Conservation (phyloP, 106 monocot genomes). For the Dendrobium nobile region DNA sequence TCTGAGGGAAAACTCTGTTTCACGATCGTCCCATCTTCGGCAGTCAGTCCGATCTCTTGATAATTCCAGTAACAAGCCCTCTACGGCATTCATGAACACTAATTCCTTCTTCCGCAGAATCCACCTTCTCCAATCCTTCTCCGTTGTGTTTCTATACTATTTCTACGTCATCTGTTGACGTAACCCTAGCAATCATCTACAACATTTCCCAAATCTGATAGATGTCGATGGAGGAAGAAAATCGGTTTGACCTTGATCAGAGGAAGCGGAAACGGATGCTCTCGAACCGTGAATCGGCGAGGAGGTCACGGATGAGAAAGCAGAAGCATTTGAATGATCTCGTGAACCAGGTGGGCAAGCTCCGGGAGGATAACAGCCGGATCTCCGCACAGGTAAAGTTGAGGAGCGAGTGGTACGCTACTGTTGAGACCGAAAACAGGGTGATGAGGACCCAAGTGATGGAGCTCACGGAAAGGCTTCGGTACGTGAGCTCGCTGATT, state of each 20-base stretch:
- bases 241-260: constrained; percentile 5
- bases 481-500: constrained; percentile 27
- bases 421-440: constrained; percentile 29
- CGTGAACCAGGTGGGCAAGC: constrained; percentile 22
- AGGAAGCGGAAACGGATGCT: constrained; percentile 40
- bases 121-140: neutral
- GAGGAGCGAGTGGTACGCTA: constrained; percentile 12
- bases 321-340: constrained; percentile 47
- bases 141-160: neutral
- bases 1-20: neutral
- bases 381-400: constrained; percentile 30
- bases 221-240: constrained; percentile 12
- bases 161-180: neutral
- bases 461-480: constrained; percentile 46
- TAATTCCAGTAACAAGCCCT: neutral
- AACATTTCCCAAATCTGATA: neutral
- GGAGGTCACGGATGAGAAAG: constrained; percentile 55
- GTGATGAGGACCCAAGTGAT: constrained; percentile 35
- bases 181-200: neutral
- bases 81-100: neutral
- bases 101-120: neutral
- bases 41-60: neutral
- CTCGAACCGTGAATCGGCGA: constrained; percentile 53
- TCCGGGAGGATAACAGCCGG: constrained; percentile 22
- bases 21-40: neutral